phyloP scores from a whole-genome alignment of 306 rosid species.

The Cucurbita pepo region DNA sequence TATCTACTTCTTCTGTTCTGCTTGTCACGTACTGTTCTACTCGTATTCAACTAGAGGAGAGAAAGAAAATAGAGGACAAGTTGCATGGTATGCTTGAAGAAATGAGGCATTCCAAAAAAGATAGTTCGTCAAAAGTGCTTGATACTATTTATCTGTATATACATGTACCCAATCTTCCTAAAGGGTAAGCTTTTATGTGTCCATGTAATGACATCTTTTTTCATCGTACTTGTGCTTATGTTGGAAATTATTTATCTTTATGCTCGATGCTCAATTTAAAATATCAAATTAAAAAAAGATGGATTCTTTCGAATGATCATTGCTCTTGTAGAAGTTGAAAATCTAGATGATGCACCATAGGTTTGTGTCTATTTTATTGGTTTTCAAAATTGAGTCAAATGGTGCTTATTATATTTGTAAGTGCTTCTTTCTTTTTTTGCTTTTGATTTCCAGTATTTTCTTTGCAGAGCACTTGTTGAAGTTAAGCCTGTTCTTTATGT shows the following conservation, averaged over 20 bases:
- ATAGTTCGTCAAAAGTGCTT: conserved; percentile 16
- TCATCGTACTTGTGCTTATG: background rate
- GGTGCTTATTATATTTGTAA: background rate
- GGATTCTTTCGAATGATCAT: background rate
- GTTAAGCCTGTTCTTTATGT: conserved; percentile 78
- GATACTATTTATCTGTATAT: conserved; percentile 52
- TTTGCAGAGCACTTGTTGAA: conserved; percentile 66
- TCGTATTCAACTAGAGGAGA: conserved; percentile 26
- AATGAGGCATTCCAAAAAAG: conserved; percentile 29
- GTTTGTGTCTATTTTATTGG: background rate
- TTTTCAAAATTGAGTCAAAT: background rate
- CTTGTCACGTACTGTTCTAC: conserved; percentile 68
- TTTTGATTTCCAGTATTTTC: background rate
- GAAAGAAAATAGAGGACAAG: conserved; percentile 33
- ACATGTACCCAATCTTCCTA: conserved; percentile 77
- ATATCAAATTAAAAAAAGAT: background rate
- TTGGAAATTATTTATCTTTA: background rate
- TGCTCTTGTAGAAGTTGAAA: background rate
- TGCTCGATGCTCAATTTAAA: background rate
- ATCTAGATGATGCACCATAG: background rate
- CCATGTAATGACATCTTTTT: background rate
- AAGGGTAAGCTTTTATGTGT: conserved; percentile 29
- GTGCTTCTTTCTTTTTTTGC: background rate
- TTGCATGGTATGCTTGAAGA: conserved; percentile 35
- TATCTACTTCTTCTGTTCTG: conserved; percentile 47